Evolutionary conservation across 768 basidiomycete species (phyloP).

Genomic region (Nevesoporus exiguus): DNA sequence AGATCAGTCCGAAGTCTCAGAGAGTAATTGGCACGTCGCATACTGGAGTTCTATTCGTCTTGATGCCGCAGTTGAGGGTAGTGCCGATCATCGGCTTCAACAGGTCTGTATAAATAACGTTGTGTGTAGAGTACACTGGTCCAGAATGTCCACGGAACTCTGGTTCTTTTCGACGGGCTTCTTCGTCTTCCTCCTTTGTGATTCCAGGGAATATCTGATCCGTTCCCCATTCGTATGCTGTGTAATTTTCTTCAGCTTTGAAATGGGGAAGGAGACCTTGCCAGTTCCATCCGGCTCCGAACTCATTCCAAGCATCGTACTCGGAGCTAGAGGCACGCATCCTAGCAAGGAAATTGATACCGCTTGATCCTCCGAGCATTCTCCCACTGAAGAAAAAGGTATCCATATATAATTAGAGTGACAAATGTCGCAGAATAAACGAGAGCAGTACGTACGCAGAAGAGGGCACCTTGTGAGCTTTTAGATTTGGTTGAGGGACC

Average conservation of each 20-base stretch:
- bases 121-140: constrained; percentile 14
- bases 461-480: neutral
- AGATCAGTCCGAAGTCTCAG: neutral
- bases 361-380: constrained; percentile 20
- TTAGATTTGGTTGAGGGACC: constrained; percentile 14
- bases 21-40: neutral
- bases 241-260: constrained; percentile 11
- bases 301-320: constrained; percentile 19
- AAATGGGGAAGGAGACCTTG: constrained; percentile 14
- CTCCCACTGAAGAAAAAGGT: constrained; percentile 11
- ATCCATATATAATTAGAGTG: neutral
- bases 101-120: constrained; percentile 13
- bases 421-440: too few species aligned
- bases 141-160: constrained; percentile 12
- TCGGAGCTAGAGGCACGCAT: constrained; percentile 20
- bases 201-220: constrained; percentile 16
- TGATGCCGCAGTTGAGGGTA: constrained; percentile 7
- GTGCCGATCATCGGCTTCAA: constrained; percentile 12
- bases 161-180: constrained; percentile 7
- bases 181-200: constrained; percentile 7
- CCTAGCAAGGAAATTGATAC: constrained; percentile 16
- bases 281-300: constrained; percentile 19
- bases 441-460: constrained; percentile 6
- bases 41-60: constrained; percentile 14
- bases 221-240: constrained; percentile 6